These are phyloP conservation scores for Sphagnum tenellum DNA, from an alignment of 225 moss, liverwort and hornwort genomes.

Conservation along the genomic window DNA sequence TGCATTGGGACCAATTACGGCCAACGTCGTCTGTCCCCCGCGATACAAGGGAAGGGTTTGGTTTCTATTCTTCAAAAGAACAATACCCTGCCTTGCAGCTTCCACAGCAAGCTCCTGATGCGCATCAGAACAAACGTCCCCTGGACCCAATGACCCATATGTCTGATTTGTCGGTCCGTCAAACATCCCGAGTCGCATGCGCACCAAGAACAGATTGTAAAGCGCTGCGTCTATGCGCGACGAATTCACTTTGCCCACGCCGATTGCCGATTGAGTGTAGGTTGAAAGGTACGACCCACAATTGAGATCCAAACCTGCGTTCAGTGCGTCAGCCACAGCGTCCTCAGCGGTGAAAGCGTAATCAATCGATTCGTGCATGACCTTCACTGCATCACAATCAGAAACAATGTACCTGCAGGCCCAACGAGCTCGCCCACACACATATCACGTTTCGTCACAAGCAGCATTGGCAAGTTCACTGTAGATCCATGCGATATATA, in stretches of 20 bases:
- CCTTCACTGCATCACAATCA: conserved; percentile 83
- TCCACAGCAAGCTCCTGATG: conserved; percentile 73
- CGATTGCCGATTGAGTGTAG: conserved; percentile 47
- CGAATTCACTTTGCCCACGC: conserved; percentile 44
- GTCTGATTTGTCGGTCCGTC: conserved; percentile 46
- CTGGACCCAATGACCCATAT: conserved; percentile 37
- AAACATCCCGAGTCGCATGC: conserved; percentile 81
- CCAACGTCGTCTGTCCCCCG: conserved; percentile 17
- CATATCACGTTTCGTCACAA: too few relatives aligned
- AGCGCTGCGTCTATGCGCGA: conserved; percentile 48
- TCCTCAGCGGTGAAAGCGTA: conserved; percentile 65
- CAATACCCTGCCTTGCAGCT: conserved; percentile 75
- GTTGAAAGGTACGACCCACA: conserved; percentile 65
- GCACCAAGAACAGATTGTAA: conserved; percentile 43
- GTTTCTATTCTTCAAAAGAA: conserved; percentile 67
- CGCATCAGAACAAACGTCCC: conserved; percentile 45
- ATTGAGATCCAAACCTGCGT: conserved; percentile 85
- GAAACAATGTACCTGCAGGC: conserved; percentile 73
- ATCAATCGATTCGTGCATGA: conserved; percentile 69
- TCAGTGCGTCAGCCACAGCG: conserved; percentile 71
- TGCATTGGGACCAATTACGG: conserved; percentile 70
- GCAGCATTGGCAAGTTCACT: too few relatives aligned
- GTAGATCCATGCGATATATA: too few relatives aligned
- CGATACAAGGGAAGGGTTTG: conserved; percentile 35
- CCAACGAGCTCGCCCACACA: too few relatives aligned